phyloP scores from a whole-genome alignment of 768 basidiomycete genomes.

The Hygrophorus russula region DNA sequence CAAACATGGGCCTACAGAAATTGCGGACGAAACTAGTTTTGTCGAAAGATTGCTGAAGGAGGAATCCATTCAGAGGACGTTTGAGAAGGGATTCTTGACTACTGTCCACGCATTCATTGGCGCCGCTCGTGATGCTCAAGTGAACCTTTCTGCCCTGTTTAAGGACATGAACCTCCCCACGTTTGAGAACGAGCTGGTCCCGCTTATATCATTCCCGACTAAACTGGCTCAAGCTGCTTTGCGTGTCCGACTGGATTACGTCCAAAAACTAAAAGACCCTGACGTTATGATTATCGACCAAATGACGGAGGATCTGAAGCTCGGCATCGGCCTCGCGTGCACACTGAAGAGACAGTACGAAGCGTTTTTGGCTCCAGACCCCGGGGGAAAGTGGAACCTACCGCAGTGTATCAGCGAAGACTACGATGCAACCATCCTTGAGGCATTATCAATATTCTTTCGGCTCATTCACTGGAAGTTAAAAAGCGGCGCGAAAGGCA shows the following conservation, averaged over 20 bases:
- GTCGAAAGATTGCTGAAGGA: slow-evolving; percentile 92
- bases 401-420: slow-evolving; percentile 83
- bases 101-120: slow-evolving; percentile 83
- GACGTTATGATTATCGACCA: slow-evolving; percentile 88
- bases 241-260: slow-evolving; percentile 81
- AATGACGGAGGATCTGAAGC: slow-evolving; percentile 85
- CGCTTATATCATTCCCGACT: slow-evolving; percentile 93
- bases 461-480: slow-evolving; percentile 92
- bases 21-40: slow-evolving; percentile 70
- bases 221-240: slow-evolving; percentile 88
- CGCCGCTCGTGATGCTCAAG: slow-evolving; percentile 77
- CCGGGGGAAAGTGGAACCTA: slow-evolving; percentile 78
- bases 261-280: slow-evolving; percentile 79
- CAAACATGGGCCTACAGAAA: slow-evolving; percentile 27
- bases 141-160: slow-evolving; percentile 66
- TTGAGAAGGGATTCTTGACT: slow-evolving; percentile 81
- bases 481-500: slow-evolving; percentile 82
- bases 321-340: slow-evolving; percentile 85
- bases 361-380: slow-evolving; percentile 81
- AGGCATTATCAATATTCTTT: slow-evolving; percentile 85
- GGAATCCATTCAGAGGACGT: slow-evolving; percentile 89
- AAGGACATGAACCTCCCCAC: slow-evolving; percentile 84
- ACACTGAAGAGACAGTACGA: slow-evolving; percentile 93
- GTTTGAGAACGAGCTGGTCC: slow-evolving; percentile 81
- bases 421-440: slow-evolving; percentile 83